Conservation (phyloP, 2,329 filamentous ascomycete genomes). For the Clonostachys sp. region DNA sequence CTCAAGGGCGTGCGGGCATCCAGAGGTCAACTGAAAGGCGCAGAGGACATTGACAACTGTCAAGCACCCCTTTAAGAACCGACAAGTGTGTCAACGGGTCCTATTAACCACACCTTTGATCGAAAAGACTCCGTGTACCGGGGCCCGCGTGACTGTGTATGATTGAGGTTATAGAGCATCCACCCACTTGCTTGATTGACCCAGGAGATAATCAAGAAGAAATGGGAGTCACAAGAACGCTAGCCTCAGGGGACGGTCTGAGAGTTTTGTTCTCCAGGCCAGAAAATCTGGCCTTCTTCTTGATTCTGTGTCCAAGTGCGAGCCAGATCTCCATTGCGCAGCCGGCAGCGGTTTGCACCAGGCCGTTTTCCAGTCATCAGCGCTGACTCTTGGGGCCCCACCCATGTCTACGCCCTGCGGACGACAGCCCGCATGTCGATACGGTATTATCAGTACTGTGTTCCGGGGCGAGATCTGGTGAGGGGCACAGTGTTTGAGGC, state of each 20-base stretch:
- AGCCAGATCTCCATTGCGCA: too few species aligned
- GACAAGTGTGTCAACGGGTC: too few species aligned
- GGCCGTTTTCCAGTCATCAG: background rate
- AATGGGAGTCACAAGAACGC: slow-evolving; percentile 7
- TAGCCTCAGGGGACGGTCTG: background rate
- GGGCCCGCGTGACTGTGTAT: background rate
- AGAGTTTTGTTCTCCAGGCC: background rate
- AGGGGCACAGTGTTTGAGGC: too few species aligned
- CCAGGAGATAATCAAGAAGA: slow-evolving; percentile 1
- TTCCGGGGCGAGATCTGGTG: too few species aligned
- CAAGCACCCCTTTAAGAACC: too few species aligned
- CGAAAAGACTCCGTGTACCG: too few species aligned
- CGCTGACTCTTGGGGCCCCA: too few species aligned
- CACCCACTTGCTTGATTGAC: background rate
- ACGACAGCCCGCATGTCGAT: slow-evolving; percentile 16
- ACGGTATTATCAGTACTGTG: background rate
- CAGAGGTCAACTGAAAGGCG: too few species aligned
- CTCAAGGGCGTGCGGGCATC: background rate
- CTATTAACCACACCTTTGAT: too few species aligned
- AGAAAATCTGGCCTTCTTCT: too few species aligned
- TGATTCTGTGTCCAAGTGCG: too few species aligned
- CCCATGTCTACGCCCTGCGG: slow-evolving; percentile 25
- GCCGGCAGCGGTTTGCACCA: background rate
- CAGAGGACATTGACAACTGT: too few species aligned
- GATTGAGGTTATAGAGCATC: background rate